These are phyloP conservation scores for Backusella morwellensis DNA, from an alignment of 192 early-diverging fungal species.

Conservation along the genomic window DNA sequence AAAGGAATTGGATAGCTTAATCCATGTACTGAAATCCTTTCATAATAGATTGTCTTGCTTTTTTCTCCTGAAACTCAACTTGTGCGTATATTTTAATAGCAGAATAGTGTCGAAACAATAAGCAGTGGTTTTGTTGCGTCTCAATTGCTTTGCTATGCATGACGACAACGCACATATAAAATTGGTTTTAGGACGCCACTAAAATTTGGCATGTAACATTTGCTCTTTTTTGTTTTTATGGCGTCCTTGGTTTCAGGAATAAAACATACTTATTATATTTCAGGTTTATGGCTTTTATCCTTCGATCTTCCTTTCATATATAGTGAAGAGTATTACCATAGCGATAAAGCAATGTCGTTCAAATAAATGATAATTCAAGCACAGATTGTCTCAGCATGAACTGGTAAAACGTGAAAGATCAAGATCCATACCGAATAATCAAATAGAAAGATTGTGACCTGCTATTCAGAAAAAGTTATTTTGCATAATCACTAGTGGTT, in stretches of 20 bases:
- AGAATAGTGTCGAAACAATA: background rate
- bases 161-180: background rate
- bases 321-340: background rate
- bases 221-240: background rate
- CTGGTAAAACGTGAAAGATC: background rate
- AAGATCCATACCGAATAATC: background rate
- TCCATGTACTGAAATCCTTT: too few relatives aligned
- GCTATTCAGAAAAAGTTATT: background rate
- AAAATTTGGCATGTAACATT: background rate
- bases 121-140: background rate
- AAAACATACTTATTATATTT: too few relatives aligned
- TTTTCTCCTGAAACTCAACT: background rate
- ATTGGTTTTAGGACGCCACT: background rate
- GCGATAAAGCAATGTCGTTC: background rate
- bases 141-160: background rate
- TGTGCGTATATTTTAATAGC: background rate
- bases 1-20: too few relatives aligned
- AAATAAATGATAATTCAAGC: background rate
- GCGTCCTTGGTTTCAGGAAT: too few relatives aligned
- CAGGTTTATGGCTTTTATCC: background rate
- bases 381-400: background rate
- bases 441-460: background rate
- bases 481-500: too few relatives aligned
- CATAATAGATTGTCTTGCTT: too few relatives aligned
- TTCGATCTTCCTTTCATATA: too few relatives aligned